Evolutionary conservation across 2,329 filamentous ascomycete genomes (phyloP).

Genomic region (Fusarium goolgardi): DNA sequence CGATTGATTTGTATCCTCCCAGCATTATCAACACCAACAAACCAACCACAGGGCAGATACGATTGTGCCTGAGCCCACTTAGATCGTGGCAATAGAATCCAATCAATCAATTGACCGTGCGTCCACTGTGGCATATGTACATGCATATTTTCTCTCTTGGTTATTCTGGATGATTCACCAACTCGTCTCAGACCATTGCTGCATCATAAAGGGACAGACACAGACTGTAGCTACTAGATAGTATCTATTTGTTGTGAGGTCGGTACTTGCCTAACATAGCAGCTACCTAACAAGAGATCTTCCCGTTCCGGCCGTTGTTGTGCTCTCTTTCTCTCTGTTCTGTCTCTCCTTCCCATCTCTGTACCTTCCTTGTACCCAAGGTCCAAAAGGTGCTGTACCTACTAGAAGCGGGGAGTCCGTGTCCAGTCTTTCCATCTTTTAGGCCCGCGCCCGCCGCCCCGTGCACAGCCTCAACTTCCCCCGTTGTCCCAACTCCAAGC

Average conservation of each 20-base stretch:
- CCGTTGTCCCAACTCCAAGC: constrained; percentile 40
- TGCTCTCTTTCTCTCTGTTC: constrained; percentile 9
- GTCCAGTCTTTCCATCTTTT: constrained; percentile 40
- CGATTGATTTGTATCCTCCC: constrained; percentile 30
- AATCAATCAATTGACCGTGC: not conserved
- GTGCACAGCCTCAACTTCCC: constrained; percentile 50
- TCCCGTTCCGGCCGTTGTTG: constrained; percentile 46
- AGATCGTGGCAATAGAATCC: constrained; percentile 20
- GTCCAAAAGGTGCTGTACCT: not conserved
- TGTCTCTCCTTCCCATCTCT: not conserved
- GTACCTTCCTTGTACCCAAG: constrained; percentile 4
- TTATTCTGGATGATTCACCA: not conserved
- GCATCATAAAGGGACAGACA: not conserved
- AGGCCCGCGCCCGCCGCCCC: constrained; percentile 38
- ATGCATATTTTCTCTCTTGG: not conserved
- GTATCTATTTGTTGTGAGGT: not conserved
- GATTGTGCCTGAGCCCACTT: constrained; percentile 24
- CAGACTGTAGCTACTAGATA: not conserved
- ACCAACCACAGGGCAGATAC: constrained; percentile 25
- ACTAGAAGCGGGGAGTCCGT: constrained; percentile 47
- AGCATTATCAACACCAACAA: constrained; percentile 39
- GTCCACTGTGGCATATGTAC: constrained; percentile 1
- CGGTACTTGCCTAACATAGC: not conserved
- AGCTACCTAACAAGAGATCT: constrained; percentile 13
- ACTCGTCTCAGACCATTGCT: constrained; percentile 4